Conservation (phyloP, 441 rosid species). For the Bocquillonia castaneifolia region DNA sequence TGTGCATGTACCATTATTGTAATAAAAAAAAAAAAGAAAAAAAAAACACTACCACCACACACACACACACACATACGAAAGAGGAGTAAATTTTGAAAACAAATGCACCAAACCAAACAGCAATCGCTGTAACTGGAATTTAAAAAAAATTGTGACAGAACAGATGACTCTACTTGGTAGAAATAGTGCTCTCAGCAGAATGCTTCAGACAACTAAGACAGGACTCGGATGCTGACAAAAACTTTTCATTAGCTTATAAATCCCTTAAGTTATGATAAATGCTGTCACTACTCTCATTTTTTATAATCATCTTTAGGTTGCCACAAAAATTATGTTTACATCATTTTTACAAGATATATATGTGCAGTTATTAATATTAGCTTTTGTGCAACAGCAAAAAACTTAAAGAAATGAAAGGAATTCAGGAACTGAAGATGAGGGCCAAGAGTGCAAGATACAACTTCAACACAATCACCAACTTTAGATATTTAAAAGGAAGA, state of each 20-base stretch:
- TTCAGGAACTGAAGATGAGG: conserved; percentile 12
- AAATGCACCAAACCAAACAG: background rate
- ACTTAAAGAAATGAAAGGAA: background rate
- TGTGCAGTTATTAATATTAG: background rate
- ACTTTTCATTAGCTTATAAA: background rate
- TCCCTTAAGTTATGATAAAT: background rate
- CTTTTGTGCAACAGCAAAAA: background rate
- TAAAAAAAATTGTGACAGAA: background rate
- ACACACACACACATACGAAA: no score
- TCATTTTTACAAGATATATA: background rate
- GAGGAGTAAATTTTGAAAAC: no score
- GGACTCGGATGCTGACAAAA: conserved; percentile 1
- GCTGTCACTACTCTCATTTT: background rate
- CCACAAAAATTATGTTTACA: background rate
- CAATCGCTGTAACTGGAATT: background rate
- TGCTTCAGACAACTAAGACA: background rate
- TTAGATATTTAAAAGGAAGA: conserved; percentile 18
- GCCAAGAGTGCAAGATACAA: conserved; percentile 5
- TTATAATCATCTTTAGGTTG: background rate
- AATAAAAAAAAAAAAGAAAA: background rate
- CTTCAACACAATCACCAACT: conserved; percentile 20
- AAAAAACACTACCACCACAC: no score
- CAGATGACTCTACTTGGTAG: background rate
- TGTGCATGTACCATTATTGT: no score
- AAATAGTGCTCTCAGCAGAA: background rate